Conservation (phyloP, 2,329 filamentous ascomycete genomes). For the Fusarium pininemorale region DNA sequence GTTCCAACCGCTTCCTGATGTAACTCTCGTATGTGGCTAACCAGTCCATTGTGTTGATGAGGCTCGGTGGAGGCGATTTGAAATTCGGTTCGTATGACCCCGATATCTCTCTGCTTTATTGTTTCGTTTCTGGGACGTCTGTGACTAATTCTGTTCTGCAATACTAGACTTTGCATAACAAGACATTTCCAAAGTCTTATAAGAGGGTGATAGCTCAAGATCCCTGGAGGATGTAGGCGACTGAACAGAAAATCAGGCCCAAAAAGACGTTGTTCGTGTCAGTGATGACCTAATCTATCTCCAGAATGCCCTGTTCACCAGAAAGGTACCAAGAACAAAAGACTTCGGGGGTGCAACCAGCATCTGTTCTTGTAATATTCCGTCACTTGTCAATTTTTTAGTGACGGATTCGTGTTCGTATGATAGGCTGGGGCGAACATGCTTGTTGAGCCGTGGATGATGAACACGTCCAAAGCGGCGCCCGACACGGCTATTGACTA, state of each 20-base stretch:
- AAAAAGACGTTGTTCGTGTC: not conserved
- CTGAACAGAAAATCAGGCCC: fast-evolving
- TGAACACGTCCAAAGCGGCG: not conserved
- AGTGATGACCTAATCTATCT: fast-evolving
- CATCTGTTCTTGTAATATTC: not conserved
- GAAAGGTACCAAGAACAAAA: fast-evolving
- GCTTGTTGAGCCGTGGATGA: fast-evolving
- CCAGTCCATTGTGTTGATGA: not conserved
- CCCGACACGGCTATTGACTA: not conserved
- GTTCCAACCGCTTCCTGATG: too few relatives aligned
- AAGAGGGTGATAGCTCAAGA: fast-evolving
- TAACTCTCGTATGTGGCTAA: fast-evolving
- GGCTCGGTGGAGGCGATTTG: not conserved
- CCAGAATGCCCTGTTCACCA: not conserved
- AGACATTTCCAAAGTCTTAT: not conserved
- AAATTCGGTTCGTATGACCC: not conserved
- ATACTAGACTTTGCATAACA: not conserved
- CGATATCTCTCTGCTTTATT: not conserved
- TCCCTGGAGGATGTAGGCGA: not conserved
- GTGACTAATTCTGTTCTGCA: not conserved
- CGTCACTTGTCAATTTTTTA: fast-evolving
- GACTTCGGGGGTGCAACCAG: too few relatives aligned
- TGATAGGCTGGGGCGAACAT: not conserved
- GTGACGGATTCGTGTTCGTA: not conserved
- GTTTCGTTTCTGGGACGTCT: not conserved